Conservation (phyloP, 2,329 filamentous ascomycete species). For the Beauveria sp. region DNA sequence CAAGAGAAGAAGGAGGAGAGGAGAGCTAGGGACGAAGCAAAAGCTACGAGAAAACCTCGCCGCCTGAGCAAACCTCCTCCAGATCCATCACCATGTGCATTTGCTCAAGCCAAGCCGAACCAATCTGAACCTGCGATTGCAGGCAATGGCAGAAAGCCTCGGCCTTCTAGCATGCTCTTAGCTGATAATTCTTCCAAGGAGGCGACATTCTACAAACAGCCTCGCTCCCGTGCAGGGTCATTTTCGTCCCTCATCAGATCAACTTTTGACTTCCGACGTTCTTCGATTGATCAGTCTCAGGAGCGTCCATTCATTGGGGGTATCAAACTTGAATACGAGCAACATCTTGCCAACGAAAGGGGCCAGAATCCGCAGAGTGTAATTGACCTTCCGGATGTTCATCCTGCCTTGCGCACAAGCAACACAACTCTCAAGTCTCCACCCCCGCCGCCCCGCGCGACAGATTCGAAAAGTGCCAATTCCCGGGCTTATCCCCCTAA, state of each 20-base stretch:
- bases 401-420: constrained; percentile 27
- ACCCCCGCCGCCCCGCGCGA: constrained; percentile 13
- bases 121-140: constrained; percentile 14
- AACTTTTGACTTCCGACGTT: constrained; percentile 27
- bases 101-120: constrained; percentile 12
- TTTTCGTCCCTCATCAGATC: constrained; percentile 27
- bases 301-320: constrained; percentile 32
- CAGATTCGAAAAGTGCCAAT: constrained; percentile 19
- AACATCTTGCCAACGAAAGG: constrained; percentile 25
- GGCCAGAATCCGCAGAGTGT: constrained; percentile 19
- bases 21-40: constrained; percentile 31
- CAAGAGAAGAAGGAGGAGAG: constrained; percentile 43
- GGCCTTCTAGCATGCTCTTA: constrained; percentile 11
- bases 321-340: constrained; percentile 32
- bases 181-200: constrained; percentile 9
- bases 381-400: constrained; percentile 21
- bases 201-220: constrained; percentile 15
- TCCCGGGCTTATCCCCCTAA: constrained; percentile 30
- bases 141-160: constrained; percentile 15
- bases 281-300: constrained; percentile 24
- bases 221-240: constrained; percentile 28
- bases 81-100: constrained; percentile 13
- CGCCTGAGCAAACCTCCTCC: constrained; percentile 28
- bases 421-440: constrained; percentile 20
- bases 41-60: constrained; percentile 23